Evolutionary conservation across 2,329 filamentous ascomycete genomes (phyloP), one percentile per base, ranked within the genome.

Genomic region (Apiospora koreana): DNA sequence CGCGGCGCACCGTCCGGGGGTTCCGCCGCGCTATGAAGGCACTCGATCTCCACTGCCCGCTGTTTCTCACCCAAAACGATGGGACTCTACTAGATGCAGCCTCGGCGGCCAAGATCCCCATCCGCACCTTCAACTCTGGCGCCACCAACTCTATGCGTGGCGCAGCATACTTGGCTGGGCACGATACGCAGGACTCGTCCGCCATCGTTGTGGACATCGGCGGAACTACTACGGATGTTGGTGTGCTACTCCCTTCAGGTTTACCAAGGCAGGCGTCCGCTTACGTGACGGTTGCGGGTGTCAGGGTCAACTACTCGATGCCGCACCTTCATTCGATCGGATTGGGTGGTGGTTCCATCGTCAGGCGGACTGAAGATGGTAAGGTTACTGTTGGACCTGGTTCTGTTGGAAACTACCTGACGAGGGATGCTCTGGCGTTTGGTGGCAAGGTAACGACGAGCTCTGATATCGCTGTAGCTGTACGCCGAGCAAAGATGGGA

Each of bases 161-260:
- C 0, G 88, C 88, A 3, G 89, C 88, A 0, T 90, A 89, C 69
- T 79, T 92, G 10, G 80, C 81, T 0, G 79, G 81, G 43, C 76
- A 74, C 74, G 21, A 65, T 70, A 7, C 50, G 66, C 25, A 72
- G 76, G 6, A 77, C 82, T 71, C 76, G 80, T 65, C 62, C 0
- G 78, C 83, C 74, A 86, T 91, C 79, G 88, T 91, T 0, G 85
- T 91, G 2, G 89, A 92, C 73, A 87, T 92, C 69, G 89, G 89
- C 0, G 89, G 89, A 1, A 92, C 89, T 0, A 91, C 89, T 0
- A 86, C 88, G 0, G 89, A 91, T 73, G 87, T 90, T 10, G 88
- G 89, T 0, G 77, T 89, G 0, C 77, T 92, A 1, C 81, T 89
- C 10, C 81, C 85, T 0, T 90, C 86, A 54, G 89, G 89, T 0